Evolutionary conservation across 768 basidiomycete genomes (phyloP).

Genomic region (Russula griseocarnosa): DNA sequence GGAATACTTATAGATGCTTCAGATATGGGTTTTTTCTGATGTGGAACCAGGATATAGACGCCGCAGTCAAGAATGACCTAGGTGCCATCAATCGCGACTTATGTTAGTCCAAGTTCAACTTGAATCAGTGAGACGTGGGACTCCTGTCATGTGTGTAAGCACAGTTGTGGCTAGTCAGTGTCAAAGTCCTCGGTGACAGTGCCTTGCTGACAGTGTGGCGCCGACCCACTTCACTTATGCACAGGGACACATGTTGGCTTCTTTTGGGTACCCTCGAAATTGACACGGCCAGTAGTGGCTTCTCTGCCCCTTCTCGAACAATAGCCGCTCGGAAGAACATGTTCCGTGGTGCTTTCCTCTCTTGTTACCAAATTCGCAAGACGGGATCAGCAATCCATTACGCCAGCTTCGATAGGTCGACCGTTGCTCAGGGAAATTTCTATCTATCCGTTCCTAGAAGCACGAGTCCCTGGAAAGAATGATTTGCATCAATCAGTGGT

Average conservation of each 20-base stretch:
- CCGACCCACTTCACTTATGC: neutral
- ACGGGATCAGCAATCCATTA: neutral
- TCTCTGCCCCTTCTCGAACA: too few relatives aligned
- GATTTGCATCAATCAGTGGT: neutral
- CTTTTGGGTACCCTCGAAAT: neutral
- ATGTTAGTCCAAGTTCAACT: neutral
- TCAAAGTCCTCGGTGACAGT: neutral
- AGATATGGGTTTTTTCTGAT: neutral
- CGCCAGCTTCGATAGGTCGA: neutral
- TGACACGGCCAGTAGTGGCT: too few relatives aligned
- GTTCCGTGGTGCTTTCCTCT: neutral
- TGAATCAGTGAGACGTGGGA: neutral
- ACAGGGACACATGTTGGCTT: too few relatives aligned
- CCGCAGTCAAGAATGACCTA: neutral
- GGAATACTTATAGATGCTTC: too few relatives aligned
- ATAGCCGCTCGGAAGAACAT: too few relatives aligned
- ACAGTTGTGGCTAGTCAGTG: neutral
- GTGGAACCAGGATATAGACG: neutral
- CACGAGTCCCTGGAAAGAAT: neutral
- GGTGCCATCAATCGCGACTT: neutral
- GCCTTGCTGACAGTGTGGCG: neutral
- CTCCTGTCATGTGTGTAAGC: neutral
- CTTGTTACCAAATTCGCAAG: neutral
- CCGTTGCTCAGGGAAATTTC: neutral
- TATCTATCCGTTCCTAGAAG: neutral